Evolutionary conservation across 2,329 filamentous ascomycete species (phyloP), one percentile per base, ranked within the genome.

Genomic region (Lasiodiplodia hormozganensis): DNA sequence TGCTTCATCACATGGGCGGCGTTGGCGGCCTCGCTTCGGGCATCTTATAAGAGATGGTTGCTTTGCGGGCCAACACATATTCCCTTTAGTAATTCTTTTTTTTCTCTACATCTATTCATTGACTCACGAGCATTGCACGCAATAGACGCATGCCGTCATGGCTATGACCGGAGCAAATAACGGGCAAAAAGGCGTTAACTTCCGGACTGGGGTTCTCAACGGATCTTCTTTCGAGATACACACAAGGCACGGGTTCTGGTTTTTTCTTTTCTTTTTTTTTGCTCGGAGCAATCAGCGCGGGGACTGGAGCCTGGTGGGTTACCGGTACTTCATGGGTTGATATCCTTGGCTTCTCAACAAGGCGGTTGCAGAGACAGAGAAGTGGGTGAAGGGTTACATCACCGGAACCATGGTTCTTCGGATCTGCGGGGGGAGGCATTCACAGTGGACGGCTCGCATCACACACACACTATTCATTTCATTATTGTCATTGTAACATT

Each of bases 101-200:
- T 49, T 60, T 49, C 36, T n/a, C 21, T 21, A 14, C 6, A 10
- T 40, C 47, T 65, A 25, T 51, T 51, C 18, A 21, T 62, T 49
- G 31, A 62, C 57, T 67, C 58, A 65, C 67, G 62, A 69, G 43
- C 52, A 56, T 64, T 71, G 67, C 69, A 73, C 73, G 72, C 64
- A 77, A 76, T 77, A 79, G 77, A 79, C 77, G 77, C 77, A 77
- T 75, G 78, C 78, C 76, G 76, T 78, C 78, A 79, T 71, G 78
- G 78, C 78, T 78, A 79, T 72, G 73, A 79, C 71, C 65, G 70
- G 68, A 67, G 62, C 56, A 60, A n/a, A 53, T 34, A 40, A 16
- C 31, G 57, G 57, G 65, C 21, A 62, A 67, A 69, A 62, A 49
- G 62, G 62, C 57, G 65, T 69, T 69, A 23, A 38, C 18, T 38